phyloP scores from a whole-genome alignment of 495 filamentous ascomycete species.

The Penicillium ucsense region DNA sequence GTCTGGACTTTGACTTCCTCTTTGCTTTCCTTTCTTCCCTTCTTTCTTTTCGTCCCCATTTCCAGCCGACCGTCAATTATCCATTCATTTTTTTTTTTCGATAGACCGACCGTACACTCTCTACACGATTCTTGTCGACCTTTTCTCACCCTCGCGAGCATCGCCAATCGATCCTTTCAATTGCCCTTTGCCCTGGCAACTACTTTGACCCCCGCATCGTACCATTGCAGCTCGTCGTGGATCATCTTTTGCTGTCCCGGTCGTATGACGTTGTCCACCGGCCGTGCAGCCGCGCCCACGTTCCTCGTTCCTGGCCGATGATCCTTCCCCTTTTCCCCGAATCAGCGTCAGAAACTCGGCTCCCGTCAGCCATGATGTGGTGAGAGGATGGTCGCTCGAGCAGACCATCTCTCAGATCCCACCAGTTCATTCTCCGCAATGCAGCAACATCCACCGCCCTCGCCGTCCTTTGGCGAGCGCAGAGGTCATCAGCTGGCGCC shows the following conservation, averaged over 20 bases:
- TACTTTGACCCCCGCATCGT: too few relatives aligned
- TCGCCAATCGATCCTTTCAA: too few relatives aligned
- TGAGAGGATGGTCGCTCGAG: not conserved
- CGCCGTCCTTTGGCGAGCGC: conserved; percentile 28
- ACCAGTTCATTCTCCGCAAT: conserved; percentile 1
- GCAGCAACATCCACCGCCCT: conserved; percentile 4
- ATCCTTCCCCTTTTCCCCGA: conserved; percentile 12
- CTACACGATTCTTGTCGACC: not conserved
- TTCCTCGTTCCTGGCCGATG: conserved; percentile 8
- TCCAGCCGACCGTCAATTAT: too few relatives aligned
- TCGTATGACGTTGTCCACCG: conserved; percentile 10
- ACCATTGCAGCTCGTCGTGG: too few relatives aligned
- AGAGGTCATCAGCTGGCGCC: conserved; percentile 30
- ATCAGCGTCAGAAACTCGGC: not conserved
- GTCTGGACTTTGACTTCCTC: too few relatives aligned
- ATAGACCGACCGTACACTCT: too few relatives aligned
- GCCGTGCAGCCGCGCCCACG: conserved; percentile 14
- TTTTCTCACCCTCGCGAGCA: conserved; percentile 1
- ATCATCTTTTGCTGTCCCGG: conserved; percentile 2
- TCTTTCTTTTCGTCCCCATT: too few relatives aligned
- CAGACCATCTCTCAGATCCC: not conserved
- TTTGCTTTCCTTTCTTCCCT: too few relatives aligned
- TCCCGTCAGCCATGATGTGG: conserved; percentile 5
- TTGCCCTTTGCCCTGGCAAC: too few relatives aligned
- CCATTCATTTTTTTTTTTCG: too few relatives aligned